These are phyloP conservation scores for Bidens hawaiensis DNA, from an alignment of 140 eudicot species.

Conservation along the genomic window DNA sequence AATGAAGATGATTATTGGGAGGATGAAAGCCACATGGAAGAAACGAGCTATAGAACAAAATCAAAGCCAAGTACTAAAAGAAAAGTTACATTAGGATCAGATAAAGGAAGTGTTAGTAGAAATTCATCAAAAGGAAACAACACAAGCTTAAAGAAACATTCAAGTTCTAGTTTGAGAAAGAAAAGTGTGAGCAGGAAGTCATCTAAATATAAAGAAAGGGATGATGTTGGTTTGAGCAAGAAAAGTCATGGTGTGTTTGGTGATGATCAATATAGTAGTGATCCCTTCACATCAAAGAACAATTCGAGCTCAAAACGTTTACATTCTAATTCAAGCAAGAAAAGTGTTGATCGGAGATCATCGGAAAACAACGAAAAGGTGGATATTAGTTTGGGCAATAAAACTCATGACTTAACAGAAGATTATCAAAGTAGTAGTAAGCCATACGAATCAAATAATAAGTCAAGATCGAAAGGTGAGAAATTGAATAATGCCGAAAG, in stretches of 20 bases:
- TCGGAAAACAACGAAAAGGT: background rate
- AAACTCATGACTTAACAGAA: background rate
- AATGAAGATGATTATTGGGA: constrained; percentile 39
- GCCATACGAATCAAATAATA: background rate
- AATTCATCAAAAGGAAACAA: constrained; percentile 27
- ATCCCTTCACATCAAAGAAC: background rate
- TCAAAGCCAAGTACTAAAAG: constrained; percentile 38
- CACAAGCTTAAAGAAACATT: constrained; percentile 24
- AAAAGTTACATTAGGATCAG: constrained; percentile 26
- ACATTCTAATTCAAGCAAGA: background rate
- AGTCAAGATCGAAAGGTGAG: constrained; percentile 12
- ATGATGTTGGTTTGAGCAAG: constrained; percentile 6
- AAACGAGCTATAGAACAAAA: constrained; percentile 20
- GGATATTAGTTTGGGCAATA: background rate
- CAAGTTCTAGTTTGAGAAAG: constrained; percentile 12
- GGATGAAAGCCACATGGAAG: constrained; percentile 35
- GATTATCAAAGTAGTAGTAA: constrained; percentile 11
- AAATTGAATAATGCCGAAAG: constrained; percentile 2
- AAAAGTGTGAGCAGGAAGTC: constrained; percentile 15
- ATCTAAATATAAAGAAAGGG: background rate
- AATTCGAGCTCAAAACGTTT: background rate
- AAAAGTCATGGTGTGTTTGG: no score
- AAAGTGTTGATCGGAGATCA: constrained; percentile 9
- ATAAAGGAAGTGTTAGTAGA: constrained; percentile 8
- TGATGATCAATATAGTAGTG: constrained; percentile 1